Conservation (phyloP, 148 eudicot genomes). For the Beta vulgaris region DNA sequence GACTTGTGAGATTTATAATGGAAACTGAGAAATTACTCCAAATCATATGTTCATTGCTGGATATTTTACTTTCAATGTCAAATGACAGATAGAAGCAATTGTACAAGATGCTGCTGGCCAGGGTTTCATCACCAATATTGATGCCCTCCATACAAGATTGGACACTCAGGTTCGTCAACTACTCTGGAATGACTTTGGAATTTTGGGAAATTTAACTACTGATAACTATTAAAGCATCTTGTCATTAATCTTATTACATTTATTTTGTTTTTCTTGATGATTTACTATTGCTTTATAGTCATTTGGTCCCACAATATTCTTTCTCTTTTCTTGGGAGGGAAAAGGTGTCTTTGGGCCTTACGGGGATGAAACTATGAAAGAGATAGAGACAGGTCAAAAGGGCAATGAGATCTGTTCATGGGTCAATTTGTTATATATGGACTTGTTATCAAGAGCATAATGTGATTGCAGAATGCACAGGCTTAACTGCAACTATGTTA, state of each 20-base stretch:
- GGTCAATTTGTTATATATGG: too few species aligned
- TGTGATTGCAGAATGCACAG: too few species aligned
- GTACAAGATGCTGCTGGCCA: constrained; percentile 62
- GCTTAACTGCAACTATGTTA: neutral
- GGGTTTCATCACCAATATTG: constrained; percentile 67
- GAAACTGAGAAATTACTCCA: neutral
- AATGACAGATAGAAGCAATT: constrained; percentile 80
- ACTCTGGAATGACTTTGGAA: constrained; percentile 1
- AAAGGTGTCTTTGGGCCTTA: neutral
- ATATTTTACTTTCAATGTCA: constrained; percentile 23
- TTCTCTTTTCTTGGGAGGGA: neutral
- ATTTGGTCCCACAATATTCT: too few species aligned
- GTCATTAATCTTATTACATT: too few species aligned
- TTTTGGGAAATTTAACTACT: neutral
- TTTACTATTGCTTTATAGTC: neutral
- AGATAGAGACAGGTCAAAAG: neutral
- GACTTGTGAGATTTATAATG: neutral
- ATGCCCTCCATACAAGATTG: constrained; percentile 65
- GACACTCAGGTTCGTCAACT: constrained; percentile 63
- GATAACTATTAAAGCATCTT: neutral
- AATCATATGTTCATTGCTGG: neutral
- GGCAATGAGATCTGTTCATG: neutral
- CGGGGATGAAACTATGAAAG: neutral
- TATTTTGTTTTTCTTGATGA: too few species aligned
- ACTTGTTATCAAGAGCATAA: too few species aligned